These are phyloP conservation scores for Neonectria ditissima DNA, from an alignment of 2,329 filamentous ascomycete genomes.

Conservation along the genomic window DNA sequence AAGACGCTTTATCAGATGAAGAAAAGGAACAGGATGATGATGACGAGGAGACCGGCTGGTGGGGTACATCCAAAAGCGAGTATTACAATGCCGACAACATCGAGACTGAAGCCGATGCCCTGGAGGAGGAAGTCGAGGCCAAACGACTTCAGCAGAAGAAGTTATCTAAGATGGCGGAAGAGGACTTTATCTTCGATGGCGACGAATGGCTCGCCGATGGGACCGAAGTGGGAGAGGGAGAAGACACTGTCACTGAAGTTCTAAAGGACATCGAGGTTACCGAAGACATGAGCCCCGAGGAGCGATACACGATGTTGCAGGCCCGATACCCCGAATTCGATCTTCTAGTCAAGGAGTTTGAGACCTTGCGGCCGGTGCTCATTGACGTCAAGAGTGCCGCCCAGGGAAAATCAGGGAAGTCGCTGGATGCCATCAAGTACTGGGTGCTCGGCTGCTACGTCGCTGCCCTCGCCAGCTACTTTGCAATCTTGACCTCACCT, in stretches of 20 bases:
- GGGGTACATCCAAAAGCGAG: conserved; percentile 89
- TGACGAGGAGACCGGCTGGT: conserved; percentile 75
- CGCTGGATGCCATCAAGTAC: conserved; percentile 77
- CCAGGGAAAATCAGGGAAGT: conserved; percentile 62
- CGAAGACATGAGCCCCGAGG: conserved; percentile 79
- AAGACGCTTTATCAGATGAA: conserved; percentile 57
- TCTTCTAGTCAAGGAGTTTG: conserved; percentile 82
- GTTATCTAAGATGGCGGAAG: conserved; percentile 86
- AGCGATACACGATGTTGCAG: conserved; percentile 80
- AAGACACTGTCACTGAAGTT: conserved; percentile 83
- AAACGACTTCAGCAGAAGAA: conserved; percentile 91
- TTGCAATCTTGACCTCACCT: conserved; percentile 89
- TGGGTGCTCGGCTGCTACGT: conserved; percentile 88
- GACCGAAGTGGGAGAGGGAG: conserved; percentile 61
- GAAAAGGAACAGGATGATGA: conserved; percentile 66
- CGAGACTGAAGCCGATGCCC: conserved; percentile 74
- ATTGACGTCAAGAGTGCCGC: conserved; percentile 69
- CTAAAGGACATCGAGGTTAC: conserved; percentile 86
- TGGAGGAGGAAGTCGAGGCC: conserved; percentile 93
- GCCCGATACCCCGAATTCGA: conserved; percentile 93
- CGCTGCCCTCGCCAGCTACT: conserved; percentile 90
- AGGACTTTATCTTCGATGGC: conserved; percentile 94
- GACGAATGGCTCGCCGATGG: conserved; percentile 80
- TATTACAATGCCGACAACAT: conserved; percentile 90
- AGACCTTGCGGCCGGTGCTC: conserved; percentile 76